Percentiles rank a stretch among this genome's conserved stretches.
These are phyloP conservation scores for Escovopsis sp. DNA, from an alignment of 2,329 filamentous ascomycete species.

Conservation along the genomic window DNA sequence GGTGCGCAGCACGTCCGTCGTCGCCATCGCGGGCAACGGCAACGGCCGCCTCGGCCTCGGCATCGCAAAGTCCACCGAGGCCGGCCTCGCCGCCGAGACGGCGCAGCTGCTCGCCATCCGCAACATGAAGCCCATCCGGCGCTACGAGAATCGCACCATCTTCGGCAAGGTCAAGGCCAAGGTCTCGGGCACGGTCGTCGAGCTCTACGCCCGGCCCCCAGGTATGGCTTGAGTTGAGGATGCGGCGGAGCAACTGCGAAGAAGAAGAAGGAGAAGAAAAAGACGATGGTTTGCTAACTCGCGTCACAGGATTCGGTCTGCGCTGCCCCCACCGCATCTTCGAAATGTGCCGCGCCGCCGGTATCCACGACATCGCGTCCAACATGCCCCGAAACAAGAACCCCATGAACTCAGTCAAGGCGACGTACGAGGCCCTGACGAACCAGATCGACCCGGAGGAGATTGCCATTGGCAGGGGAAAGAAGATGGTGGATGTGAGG, in stretches of 20 bases:
- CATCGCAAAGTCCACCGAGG: constrained; percentile 74
- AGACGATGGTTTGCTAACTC: neutral
- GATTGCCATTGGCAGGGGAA: constrained; percentile 75
- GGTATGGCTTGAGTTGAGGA: too few relatives aligned
- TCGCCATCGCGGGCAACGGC: constrained; percentile 75
- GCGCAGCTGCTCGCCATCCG: constrained; percentile 69
- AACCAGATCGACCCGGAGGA: constrained; percentile 79
- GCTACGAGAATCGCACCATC: constrained; percentile 87
- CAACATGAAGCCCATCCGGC: constrained; percentile 82
- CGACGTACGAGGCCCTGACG: constrained; percentile 66
- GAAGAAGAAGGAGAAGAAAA: neutral
- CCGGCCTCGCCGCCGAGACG: constrained; percentile 51
- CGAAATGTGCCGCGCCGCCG: constrained; percentile 78
- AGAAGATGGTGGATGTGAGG: constrained; percentile 89
- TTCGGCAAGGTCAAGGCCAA: constrained; percentile 75
- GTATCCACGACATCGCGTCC: constrained; percentile 76
- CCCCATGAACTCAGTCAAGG: constrained; percentile 97
- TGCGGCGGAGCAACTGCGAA: too few relatives aligned
- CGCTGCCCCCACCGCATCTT: constrained; percentile 85
- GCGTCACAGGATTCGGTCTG: constrained; percentile 67
- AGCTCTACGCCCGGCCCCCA: constrained; percentile 70
- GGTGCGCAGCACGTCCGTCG: constrained; percentile 58
- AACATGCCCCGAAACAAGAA: constrained; percentile 75
- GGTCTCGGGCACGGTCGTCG: constrained; percentile 73
- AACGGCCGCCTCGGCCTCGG: constrained; percentile 79